Conservation (phyloP, 116 monocot genomes). For the Cymodocea nodosa region DNA sequence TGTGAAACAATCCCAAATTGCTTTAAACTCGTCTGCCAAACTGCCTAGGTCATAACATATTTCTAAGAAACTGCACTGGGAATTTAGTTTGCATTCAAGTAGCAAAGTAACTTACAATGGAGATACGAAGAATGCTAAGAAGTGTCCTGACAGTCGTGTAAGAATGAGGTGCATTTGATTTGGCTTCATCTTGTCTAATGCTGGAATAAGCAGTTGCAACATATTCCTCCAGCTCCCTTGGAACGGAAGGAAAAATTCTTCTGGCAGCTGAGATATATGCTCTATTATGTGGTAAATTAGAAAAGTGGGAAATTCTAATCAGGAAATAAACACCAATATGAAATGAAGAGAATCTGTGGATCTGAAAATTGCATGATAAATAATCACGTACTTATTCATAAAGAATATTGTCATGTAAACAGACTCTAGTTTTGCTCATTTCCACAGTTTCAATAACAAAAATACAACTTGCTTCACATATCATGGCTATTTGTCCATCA, state of each 20-base stretch:
- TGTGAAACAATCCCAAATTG: constrained; percentile 15
- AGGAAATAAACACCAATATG: not conserved
- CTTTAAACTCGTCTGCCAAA: not conserved
- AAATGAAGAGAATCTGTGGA: not conserved
- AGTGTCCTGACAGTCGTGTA: constrained; percentile 93
- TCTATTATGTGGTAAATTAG: constrained; percentile 14
- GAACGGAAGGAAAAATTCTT: constrained; percentile 67
- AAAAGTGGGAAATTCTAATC: not conserved
- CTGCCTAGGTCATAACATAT: not conserved
- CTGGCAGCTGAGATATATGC: constrained; percentile 93
- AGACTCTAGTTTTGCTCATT: too few species aligned
- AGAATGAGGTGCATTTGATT: constrained; percentile 88
- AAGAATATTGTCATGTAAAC: too few species aligned
- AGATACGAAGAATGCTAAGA: constrained; percentile 95
- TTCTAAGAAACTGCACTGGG: not conserved
- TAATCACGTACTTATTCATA: too few species aligned
- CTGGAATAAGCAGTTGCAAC: constrained; percentile 91
- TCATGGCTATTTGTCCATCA: too few species aligned
- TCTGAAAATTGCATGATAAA: too few species aligned
- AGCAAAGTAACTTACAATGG: constrained; percentile 49
- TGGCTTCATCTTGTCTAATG: constrained; percentile 95
- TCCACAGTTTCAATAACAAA: too few species aligned
- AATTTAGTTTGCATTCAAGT: not conserved
- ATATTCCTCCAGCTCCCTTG: constrained; percentile 87
- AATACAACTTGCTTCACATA: too few species aligned